Base-by-base conservation (phyloP, 2,329 filamentous ascomycete species). In the Tolypocladium tropicale region DNA sequence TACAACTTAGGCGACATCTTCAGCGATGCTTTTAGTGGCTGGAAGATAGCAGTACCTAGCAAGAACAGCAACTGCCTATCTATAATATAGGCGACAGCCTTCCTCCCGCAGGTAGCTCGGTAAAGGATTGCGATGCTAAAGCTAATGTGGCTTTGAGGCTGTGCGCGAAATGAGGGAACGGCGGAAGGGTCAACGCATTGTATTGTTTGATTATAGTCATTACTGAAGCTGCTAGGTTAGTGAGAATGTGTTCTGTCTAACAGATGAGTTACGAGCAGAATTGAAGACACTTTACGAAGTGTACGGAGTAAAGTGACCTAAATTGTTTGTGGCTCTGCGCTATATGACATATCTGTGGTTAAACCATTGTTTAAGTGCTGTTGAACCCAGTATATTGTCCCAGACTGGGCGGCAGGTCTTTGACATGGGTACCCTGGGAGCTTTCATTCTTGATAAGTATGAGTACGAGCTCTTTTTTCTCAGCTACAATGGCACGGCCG, bases 391-490 rank as follows among this genome's bases (percentile, higher is more conserved):
- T 51, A 56, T 78, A 77, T 25, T 63, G 59, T 12, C 75, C 71
- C 43, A 77, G 30, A 53, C 82, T 88, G 0, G 85, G 85, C 34
- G 86, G 86, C 43, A 87, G 65, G 65, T 89, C 85, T 57, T 75
- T 70, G 5, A 77, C 65, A 4, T 65, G 65, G 0, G 80, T 86
- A 0, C 86, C 86, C 86, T 86, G 89, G 0, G 63, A 59, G 64
- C 84, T 88, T 70, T 89, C 85, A 39, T 73, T 74, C 18, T 64
- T 62, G 0, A 85, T 85, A 11, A 89, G 68, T 5, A 75, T 80
- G 53, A 89, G 68, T 53, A 88, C 84, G 49, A 89, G 70, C 55
- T 82, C 75, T 16, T 81, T 82, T n/a, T n/a, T n/a, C n/a, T n/a
- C n/a, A n/a, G n/a, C n/a, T n/a, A n/a, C n/a, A n/a, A n/a, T n/a